Conservation (phyloP, 768 basidiomycete genomes). For the Kwoniella sp. region DNA sequence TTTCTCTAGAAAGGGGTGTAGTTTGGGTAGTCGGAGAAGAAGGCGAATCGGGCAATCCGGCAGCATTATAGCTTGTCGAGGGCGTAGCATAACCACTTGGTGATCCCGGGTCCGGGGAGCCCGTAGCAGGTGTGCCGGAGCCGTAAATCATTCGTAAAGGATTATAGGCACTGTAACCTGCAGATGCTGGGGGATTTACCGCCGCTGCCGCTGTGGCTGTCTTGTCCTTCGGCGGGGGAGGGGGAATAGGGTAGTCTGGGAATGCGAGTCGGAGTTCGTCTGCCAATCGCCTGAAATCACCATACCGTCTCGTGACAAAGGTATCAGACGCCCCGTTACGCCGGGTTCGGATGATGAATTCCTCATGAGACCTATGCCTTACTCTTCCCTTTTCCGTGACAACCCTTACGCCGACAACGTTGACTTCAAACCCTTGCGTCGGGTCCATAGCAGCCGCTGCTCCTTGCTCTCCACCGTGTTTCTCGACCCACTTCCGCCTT, state of each 20-base stretch:
- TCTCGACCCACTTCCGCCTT: slow-evolving; percentile 62
- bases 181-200: slow-evolving; percentile 18
- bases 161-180: slow-evolving; percentile 50
- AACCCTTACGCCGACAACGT: slow-evolving; percentile 82
- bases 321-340: slow-evolving; percentile 72
- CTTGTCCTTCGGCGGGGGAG: slow-evolving; percentile 84
- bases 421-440: slow-evolving; percentile 72
- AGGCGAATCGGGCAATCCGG: slow-evolving; percentile 18
- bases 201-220: slow-evolving; percentile 59
- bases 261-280: slow-evolving; percentile 87
- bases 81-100: slow-evolving; percentile 17
- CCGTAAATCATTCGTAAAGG: slow-evolving; percentile 51
- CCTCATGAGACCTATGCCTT: slow-evolving; percentile 86
- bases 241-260: slow-evolving; percentile 75
- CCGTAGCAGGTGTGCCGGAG: slow-evolving; percentile 8
- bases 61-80: slow-evolving; percentile 13
- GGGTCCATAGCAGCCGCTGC: slow-evolving; percentile 6
- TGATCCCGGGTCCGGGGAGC: slow-evolving; percentile 11
- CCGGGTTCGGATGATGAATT: slow-evolving; percentile 90
- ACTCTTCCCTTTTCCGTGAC: slow-evolving; percentile 82
- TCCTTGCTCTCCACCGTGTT: slow-evolving; percentile 7
- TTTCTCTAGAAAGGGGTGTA: slow-evolving; percentile 76
- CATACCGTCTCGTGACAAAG: slow-evolving; percentile 88
- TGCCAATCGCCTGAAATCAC: slow-evolving; percentile 87
- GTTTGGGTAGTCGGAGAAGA: slow-evolving; percentile 19